Evolutionary conservation across 805 yeast genomes (phyloP).

Genomic region (Sugiyamaella valdiviana): DNA sequence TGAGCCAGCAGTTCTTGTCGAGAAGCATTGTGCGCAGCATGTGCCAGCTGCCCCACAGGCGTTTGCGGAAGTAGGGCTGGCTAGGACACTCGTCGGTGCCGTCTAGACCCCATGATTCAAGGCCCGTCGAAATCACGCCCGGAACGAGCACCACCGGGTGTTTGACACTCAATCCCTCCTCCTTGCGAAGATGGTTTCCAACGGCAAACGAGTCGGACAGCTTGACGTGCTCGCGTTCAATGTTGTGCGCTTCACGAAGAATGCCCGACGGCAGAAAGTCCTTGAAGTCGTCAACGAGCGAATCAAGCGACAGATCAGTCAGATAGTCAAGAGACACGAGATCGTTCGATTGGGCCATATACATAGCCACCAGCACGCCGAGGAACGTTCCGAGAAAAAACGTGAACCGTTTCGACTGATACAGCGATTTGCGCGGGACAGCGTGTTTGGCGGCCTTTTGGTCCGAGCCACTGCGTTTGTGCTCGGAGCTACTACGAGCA

Average conservation of each 20-base stretch:
- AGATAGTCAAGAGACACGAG: slow-evolving; percentile 41
- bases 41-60: slow-evolving; percentile 95
- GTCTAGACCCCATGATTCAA: slow-evolving; percentile 85
- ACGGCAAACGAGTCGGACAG: slow-evolving; percentile 80
- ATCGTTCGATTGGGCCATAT: slow-evolving; percentile 46
- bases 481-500: neutral
- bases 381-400: slow-evolving; percentile 67
- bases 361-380: slow-evolving; percentile 60
- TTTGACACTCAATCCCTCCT: slow-evolving; percentile 48
- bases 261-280: slow-evolving; percentile 77
- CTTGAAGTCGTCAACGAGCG: slow-evolving; percentile 51
- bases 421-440: slow-evolving; percentile 4
- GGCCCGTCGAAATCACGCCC: slow-evolving; percentile 91
- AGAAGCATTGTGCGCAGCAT: slow-evolving; percentile 89
- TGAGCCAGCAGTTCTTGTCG: slow-evolving; percentile 90
- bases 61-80: slow-evolving; percentile 75
- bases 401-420: slow-evolving; percentile 46
- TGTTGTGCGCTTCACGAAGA: slow-evolving; percentile 51
- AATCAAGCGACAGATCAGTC: slow-evolving; percentile 50
- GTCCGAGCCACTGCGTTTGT: neutral
- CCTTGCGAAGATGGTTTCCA: slow-evolving; percentile 55
- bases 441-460: neutral
- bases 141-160: slow-evolving; percentile 90
- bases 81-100: slow-evolving; percentile 79
- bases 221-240: slow-evolving; percentile 40